phyloP scores from a whole-genome alignment of 345 rosid genomes.

The Clausena lansium region DNA sequence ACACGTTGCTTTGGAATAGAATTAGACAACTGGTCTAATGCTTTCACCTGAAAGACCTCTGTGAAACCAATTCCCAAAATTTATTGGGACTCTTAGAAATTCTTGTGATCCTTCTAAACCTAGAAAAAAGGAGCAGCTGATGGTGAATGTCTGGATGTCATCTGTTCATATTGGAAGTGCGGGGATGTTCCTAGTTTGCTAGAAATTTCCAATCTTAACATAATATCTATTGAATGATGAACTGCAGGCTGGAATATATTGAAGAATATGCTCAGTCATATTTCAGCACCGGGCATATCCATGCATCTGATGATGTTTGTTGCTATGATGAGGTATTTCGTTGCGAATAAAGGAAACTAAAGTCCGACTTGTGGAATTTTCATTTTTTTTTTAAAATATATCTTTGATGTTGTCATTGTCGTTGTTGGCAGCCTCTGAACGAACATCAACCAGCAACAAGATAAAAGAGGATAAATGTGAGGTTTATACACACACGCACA shows the following conservation, averaged over 20 bases:
- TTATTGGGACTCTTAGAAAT: not conserved
- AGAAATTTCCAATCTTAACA: not conserved
- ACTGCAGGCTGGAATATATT: constrained; percentile 69
- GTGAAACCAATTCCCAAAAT: not conserved
- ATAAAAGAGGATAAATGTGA: not conserved
- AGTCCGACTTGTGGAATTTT: not conserved
- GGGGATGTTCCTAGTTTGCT: too few species aligned
- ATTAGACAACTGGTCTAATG: not conserved
- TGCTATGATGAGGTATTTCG: constrained; percentile 24
- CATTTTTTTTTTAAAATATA: not conserved
- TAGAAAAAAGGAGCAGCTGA: not conserved
- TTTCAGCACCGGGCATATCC: constrained; percentile 65
- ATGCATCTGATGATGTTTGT: constrained; percentile 50
- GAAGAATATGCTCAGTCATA: constrained; percentile 80
- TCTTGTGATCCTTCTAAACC: not conserved
- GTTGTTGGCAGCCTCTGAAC: constrained; percentile 24
- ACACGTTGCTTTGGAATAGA: not conserved
- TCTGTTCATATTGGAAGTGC: not conserved
- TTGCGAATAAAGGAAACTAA: constrained; percentile 4
- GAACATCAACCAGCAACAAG: constrained; percentile 15
- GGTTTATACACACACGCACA: too few species aligned
- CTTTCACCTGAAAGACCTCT: not conserved
- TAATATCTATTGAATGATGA: not conserved
- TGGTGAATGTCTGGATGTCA: not conserved
- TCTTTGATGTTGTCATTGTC: constrained; percentile 5